Base-by-base conservation (phyloP, 805 yeast genomes). In the Starmerella lactis-condensi region DNA sequence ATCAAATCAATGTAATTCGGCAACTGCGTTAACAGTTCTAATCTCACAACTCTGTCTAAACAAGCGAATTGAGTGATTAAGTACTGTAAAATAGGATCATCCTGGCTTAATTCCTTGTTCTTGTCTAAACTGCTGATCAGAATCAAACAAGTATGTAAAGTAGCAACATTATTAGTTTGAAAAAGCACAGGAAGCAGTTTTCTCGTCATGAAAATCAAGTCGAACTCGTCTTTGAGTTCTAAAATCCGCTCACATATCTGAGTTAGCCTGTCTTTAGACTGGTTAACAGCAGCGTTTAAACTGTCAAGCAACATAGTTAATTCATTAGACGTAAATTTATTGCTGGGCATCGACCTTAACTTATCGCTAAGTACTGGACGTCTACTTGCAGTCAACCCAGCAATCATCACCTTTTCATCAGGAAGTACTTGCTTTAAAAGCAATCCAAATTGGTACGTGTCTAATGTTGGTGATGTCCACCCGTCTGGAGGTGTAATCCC, bases 1-100 rank as follows among this genome's bases (percentile, higher is more conserved):
- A 81, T 50, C 22, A 52, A 51, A 1, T 56, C 57, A 17, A 69
- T 58, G 37, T 66, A 69, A 11, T 57, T 50, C 0, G 82, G 72
- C 34, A 85, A 54, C 28, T 69, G 57, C 14, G 68, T 67, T 35
- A 85, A 58, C 18, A 89, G 54, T n/a, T 72, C 60, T 43, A 81
- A 61, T 34, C 96, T 60, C 3, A 81, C 61, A 1, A 82, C 69
- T 39, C 96, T 62, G 52, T 85, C 94, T 9, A 75, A 66, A 13
- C 72, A 54, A 2, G 66, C 46, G 46, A 70, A 83, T 16, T 75
- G 62, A 24, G 63, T 57, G 22, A 76, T 58, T n/a, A 82, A 60
- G 1, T 71, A 55, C 1, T 85, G 82, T 36, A 71, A 69, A 7
- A 73, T 55, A 8, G 51, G 29, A 28, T 50, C 51, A 28, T 56